Percentiles rank a stretch among this genome's conserved stretches.
Evolutionary conservation across 2,329 filamentous ascomycete genomes (phyloP).

Genomic region (Ilyonectria mors-panacis): DNA sequence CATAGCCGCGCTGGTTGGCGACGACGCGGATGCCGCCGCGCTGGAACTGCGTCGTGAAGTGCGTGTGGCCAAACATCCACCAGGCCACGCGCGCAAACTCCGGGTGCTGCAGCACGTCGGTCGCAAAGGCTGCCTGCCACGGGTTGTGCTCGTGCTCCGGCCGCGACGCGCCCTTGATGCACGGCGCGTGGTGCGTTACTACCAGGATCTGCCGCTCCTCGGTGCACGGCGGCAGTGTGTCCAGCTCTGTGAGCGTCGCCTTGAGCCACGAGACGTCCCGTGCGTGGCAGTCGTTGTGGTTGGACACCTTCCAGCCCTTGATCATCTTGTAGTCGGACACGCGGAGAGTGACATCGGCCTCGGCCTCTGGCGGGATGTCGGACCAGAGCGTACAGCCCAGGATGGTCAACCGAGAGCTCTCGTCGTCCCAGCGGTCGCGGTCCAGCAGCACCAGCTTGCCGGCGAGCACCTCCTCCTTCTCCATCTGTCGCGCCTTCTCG

Average conservation of each 20-base stretch:
- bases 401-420: conserved; percentile 61
- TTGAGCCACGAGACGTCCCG: conserved; percentile 67
- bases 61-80: conserved; percentile 67
- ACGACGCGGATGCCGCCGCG: conserved; percentile 56
- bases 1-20: conserved; percentile 63
- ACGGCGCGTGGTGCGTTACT: conserved; percentile 72
- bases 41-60: conserved; percentile 58
- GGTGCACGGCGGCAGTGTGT: conserved; percentile 18
- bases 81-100: conserved; percentile 52
- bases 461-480: conserved; percentile 54
- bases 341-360: conserved; percentile 57
- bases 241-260: conserved; percentile 52
- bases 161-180: conserved; percentile 61
- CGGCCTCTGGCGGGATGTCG: conserved; percentile 57
- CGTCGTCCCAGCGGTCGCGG: conserved; percentile 56
- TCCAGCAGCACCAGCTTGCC: conserved; percentile 62
- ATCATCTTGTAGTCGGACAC: conserved; percentile 71
- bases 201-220: conserved; percentile 58
- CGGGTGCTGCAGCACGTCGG: conserved; percentile 56
- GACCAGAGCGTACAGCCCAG: conserved; percentile 74
- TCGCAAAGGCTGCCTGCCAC: conserved; percentile 67
- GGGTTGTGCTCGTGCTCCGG: conserved; percentile 64
- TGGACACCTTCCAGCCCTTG: conserved; percentile 63
- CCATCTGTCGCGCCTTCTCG: conserved; percentile 54
- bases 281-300: conserved; percentile 64